Evolutionary conservation across 2,329 filamentous ascomycete species (phyloP), one percentile per base, ranked within the genome.

Genomic region (Scedosporium dehoogii): DNA sequence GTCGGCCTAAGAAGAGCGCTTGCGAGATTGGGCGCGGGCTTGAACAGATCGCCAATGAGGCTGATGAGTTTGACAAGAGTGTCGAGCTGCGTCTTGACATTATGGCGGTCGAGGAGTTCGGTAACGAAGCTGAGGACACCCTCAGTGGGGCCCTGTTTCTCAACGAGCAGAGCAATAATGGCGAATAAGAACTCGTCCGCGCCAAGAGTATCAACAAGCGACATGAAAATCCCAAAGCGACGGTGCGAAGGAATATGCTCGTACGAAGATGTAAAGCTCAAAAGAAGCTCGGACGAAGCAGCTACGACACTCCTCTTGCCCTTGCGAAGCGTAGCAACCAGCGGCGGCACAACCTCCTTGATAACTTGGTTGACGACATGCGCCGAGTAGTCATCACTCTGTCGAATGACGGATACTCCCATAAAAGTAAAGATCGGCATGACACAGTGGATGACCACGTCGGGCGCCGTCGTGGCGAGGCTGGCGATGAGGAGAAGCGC

Each of bases 401-500:
- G 93, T 58, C 90, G 87, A 59, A 99, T 82, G 21, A 97, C 88
- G 3, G 91, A 96, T 53, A 88, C 89, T 51, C 93, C 92, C 88
- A 97, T 97, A 72, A 97, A 97, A 0, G 94, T 97, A 76, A 99
- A 99, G 60, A 99, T 93, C 12, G 94, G 94, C 94, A 99, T 99
- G 61, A 99, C 91, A 68, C 92, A 97, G 75, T 99, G 93, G 63
- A 99, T 81, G 3, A 99, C 91, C 58, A 96, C 79, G 72, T 96
- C 92, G 0, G 96, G 94, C 0, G 91, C 91, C 67, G 92, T 90
- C 46, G 88, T 88, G 23, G 94, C 93, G 48, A 99, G 80, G 63
- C 87, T 89, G 25, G 93, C 92, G 63, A 97, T 90, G 27, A 99
- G 80, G 7, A 97, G 83, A 14, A 99, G 80, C 3, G 94, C 92